Percentiles rank a stretch among this genome's conserved stretches.
These are phyloP conservation scores for Stephania yunnanensis DNA, from an alignment of 164 flowering plant genomes.

Conservation along the genomic window DNA sequence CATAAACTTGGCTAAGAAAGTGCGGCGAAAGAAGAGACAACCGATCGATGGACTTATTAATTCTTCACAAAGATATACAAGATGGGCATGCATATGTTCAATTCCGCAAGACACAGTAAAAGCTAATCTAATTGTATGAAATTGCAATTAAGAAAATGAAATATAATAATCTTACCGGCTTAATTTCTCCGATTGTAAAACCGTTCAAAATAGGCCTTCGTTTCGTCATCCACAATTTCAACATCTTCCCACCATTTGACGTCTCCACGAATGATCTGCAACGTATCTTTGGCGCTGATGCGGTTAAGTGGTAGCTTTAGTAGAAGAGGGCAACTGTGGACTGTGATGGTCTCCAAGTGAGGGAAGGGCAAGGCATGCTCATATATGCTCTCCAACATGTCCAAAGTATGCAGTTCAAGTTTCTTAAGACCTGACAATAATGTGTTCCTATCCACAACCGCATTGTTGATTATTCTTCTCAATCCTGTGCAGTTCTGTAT, in stretches of 20 bases:
- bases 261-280: not conserved
- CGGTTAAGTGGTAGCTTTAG: conserved; percentile 14
- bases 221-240: conserved; percentile 12
- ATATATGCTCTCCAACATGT: conserved; percentile 12
- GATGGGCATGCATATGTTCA: no score
- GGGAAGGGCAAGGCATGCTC: conserved; percentile 11
- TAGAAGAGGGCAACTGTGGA: not conserved
- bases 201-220: no score
- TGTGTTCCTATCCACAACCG: not conserved
- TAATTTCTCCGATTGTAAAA: no score
- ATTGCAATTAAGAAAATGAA: no score
- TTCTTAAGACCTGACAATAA: conserved; percentile 8
- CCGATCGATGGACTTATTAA: no score
- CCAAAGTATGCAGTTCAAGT: not conserved
- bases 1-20: no score
- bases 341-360: not conserved
- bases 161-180: no score
- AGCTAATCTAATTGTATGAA: no score
- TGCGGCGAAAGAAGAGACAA: no score
- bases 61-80: no score
- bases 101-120: no score
- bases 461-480: conserved; percentile 1
- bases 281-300: not conserved
- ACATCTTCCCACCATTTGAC: conserved; percentile 13
- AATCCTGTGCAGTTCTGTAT: not conserved